These are phyloP conservation scores for Lotmaria passim DNA, from an alignment of 208 protist species.

Conservation along the genomic window DNA sequence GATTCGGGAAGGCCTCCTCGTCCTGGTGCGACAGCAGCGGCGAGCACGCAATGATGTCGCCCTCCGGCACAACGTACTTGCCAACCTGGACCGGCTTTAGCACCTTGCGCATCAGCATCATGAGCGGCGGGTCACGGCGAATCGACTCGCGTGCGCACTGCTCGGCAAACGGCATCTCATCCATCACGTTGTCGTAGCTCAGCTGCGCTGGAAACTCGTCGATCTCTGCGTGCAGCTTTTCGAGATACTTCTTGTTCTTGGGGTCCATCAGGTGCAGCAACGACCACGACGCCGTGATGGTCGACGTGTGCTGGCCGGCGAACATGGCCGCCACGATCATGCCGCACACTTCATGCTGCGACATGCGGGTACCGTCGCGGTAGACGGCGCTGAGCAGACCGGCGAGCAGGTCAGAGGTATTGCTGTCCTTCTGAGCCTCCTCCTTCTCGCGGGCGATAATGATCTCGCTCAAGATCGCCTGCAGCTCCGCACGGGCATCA, in stretches of 20 bases:
- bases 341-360: slow-evolving; percentile 91
- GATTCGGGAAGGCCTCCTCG: slow-evolving; percentile 85
- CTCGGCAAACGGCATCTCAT: slow-evolving; percentile 91
- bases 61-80: slow-evolving; percentile 86
- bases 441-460: slow-evolving; percentile 87
- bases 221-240: slow-evolving; percentile 70
- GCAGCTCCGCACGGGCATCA: slow-evolving; percentile 83
- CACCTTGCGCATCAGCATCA: slow-evolving; percentile 94
- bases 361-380: slow-evolving; percentile 86
- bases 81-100: slow-evolving; percentile 74
- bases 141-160: slow-evolving; percentile 89
- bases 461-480: slow-evolving; percentile 85
- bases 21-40: slow-evolving; percentile 83
- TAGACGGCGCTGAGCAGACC: slow-evolving; percentile 87
- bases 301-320: slow-evolving; percentile 93
- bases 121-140: slow-evolving; percentile 90
- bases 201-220: slow-evolving; percentile 83
- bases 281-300: slow-evolving; percentile 93
- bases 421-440: slow-evolving; percentile 74
- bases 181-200: slow-evolving; percentile 90
- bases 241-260: slow-evolving; percentile 67
- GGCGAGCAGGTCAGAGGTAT: slow-evolving; percentile 86
- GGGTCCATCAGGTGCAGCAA: slow-evolving; percentile 81
- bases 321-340: slow-evolving; percentile 94
- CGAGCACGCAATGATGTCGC: slow-evolving; percentile 87